These are phyloP conservation scores for Eucalyptus sp. DNA, from an alignment of 345 rosid genomes.

Conservation along the genomic window DNA sequence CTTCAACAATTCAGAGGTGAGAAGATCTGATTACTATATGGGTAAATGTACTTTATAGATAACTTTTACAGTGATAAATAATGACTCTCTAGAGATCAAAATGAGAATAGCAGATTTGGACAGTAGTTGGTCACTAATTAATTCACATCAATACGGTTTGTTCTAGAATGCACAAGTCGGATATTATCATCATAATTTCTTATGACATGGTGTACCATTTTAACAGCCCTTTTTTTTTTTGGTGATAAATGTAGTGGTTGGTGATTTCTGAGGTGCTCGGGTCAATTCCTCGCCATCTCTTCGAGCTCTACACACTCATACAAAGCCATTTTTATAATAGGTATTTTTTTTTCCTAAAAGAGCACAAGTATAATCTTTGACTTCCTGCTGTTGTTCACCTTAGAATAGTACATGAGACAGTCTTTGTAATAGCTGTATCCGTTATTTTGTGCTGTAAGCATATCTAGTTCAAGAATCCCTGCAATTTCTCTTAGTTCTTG, in stretches of 20 bases:
- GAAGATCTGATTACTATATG: background rate
- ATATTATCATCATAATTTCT: background rate
- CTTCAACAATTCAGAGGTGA: slow-evolving; percentile 85
- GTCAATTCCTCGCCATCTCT: slow-evolving; percentile 75
- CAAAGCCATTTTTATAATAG: slow-evolving; percentile 63
- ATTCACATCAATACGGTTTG: background rate
- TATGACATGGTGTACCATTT: background rate
- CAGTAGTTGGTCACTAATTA: background rate
- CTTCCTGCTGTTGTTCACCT: background rate
- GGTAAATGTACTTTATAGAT: no score
- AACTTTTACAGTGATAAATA: background rate
- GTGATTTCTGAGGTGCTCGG: slow-evolving; percentile 85
- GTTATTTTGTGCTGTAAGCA: background rate
- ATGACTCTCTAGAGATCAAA: background rate
- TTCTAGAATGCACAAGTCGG: background rate
- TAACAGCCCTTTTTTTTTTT: background rate
- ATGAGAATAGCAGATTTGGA: background rate
- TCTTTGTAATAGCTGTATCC: background rate
- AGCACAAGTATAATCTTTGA: background rate
- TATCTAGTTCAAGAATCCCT: background rate
- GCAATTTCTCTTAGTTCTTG: background rate
- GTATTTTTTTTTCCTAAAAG: slow-evolving; percentile 11
- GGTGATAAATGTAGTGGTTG: slow-evolving; percentile 45
- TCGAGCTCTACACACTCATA: slow-evolving; percentile 85
- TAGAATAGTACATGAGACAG: background rate